phyloP scores from a whole-genome alignment of 768 basidiomycete species.

The Dentipellis fragilis region DNA sequence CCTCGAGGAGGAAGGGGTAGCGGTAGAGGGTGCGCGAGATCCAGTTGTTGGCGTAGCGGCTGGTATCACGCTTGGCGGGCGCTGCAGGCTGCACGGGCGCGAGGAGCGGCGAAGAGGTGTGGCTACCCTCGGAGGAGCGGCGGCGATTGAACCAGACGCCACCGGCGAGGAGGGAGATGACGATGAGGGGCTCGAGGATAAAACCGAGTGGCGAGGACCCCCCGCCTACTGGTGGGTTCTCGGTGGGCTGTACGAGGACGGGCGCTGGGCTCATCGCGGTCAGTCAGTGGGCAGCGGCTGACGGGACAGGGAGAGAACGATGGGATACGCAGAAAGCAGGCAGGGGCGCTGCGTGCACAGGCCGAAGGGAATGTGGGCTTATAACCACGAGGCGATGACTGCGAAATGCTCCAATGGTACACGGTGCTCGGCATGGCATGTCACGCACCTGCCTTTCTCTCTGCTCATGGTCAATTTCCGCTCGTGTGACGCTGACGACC shows the following conservation, averaged over 20 bases:
- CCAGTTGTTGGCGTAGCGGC: slow-evolving; percentile 5
- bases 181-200: slow-evolving; percentile 6
- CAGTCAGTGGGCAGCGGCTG: too few species aligned
- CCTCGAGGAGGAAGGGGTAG: slow-evolving; percentile 7
- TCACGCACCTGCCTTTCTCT: too few species aligned
- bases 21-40: not conserved
- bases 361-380: too few species aligned
- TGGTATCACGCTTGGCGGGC: not conserved
- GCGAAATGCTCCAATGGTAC: too few species aligned
- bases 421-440: too few species aligned
- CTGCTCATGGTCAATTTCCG: too few species aligned
- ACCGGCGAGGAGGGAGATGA: slow-evolving; percentile 4
- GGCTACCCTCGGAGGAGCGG: not conserved
- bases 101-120: not conserved
- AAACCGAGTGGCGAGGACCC: not conserved
- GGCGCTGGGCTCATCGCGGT: not conserved
- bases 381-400: too few species aligned
- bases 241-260: slow-evolving; percentile 1
- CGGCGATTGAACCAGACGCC: slow-evolving; percentile 6
- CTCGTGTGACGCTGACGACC: too few species aligned
- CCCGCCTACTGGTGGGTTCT: not conserved
- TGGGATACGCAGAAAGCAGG: too few species aligned
- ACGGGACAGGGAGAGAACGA: too few species aligned
- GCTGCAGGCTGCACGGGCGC: not conserved
- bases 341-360: too few species aligned